Evolutionary conservation across 2,329 filamentous ascomycete genomes (phyloP), one percentile per base, ranked within the genome.

Genomic region (Claviceps sp.): DNA sequence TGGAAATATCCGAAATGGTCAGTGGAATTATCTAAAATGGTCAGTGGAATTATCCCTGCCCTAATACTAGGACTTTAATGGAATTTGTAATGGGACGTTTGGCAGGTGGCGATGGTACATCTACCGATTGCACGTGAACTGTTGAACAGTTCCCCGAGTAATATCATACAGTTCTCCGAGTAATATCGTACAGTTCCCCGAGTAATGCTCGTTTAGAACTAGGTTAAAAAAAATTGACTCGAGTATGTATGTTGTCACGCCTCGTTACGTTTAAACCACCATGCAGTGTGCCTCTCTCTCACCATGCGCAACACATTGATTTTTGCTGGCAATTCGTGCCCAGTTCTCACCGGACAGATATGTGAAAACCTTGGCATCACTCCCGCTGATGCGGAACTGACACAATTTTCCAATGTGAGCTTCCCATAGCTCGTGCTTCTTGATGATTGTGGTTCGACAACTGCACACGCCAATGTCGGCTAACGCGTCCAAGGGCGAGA

Each of bases 361-460:
- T 84, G 81, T 67, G 76, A 78, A 67, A 84, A 82, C 61, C 68
- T 85, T 66, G 80, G 81, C 62, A 84, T 83, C 79, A 69, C 71
- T 56, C 74, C 80, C 60, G 81, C 80, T 56, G 71, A 77, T 56
- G 79, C 81, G 59, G 81, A 84, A 71, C 74, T 85, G 60, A 78
- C 79, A 54, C 81, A 85, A 67, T 85, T 85, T 70, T 81, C 81
- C 65, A 85, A 85, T 76, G 79, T 80, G 71, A 72, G 72, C 71
- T 70, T 61, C 60, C 63, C 58, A 56, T 57, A 58, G 57, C 56
- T 58, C 49, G 55, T 49, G 48, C 47, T 52, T 40, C 41, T 46
- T 22, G 20, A 13, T 48, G 5, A 37, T 18, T 14, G n/a, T 18
- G 18, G 18, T 22, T n/a, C 34, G n/a, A 30, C 45, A 50, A 30